Percentiles rank a stretch among this genome's conserved stretches.
Conservation (phyloP, 2,329 filamentous ascomycete genomes). For the Lomentospora prolificans region DNA sequence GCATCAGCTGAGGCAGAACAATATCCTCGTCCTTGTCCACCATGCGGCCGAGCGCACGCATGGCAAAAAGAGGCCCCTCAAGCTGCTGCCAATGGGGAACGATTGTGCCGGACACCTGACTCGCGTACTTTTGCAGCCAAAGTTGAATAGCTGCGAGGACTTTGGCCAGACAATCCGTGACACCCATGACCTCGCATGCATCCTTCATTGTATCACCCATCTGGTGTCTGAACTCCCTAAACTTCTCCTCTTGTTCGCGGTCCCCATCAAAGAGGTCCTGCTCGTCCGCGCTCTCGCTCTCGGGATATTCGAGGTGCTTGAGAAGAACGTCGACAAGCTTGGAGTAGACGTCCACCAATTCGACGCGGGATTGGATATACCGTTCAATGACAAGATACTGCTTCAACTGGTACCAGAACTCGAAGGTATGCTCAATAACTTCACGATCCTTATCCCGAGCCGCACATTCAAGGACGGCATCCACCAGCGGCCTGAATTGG, state of each 20-base stretch:
- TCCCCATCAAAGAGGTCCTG: conserved; percentile 90
- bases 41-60: conserved; percentile 95
- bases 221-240: conserved; percentile 88
- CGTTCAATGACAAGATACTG: conserved; percentile 87
- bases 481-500: conserved; percentile 77
- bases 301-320: conserved; percentile 78
- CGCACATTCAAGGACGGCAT: conserved; percentile 86
- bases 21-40: conserved; percentile 80
- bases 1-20: conserved; percentile 85
- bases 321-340: conserved; percentile 90
- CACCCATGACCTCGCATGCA: conserved; percentile 90
- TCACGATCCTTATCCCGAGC: conserved; percentile 80
- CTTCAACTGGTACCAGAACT: conserved; percentile 98
- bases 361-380: conserved; percentile 71
- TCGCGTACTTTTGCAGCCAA: conserved; percentile 78
- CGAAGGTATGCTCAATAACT: conserved; percentile 86
- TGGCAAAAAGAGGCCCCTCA: conserved; percentile 87
- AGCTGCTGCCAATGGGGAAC: conserved; percentile 96
- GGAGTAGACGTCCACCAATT: conserved; percentile 73
- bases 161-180: conserved; percentile 83
- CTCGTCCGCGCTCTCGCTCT: conserved; percentile 62
- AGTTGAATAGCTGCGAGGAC: conserved; percentile 75
- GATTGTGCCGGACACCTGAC: conserved; percentile 59
- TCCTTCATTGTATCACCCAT: conserved; percentile 99
- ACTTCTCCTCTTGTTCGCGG: conserved; percentile 91